Base-by-base conservation (phyloP, 768 basidiomycete species). In the Tylopilus vinaceipallidus region DNA sequence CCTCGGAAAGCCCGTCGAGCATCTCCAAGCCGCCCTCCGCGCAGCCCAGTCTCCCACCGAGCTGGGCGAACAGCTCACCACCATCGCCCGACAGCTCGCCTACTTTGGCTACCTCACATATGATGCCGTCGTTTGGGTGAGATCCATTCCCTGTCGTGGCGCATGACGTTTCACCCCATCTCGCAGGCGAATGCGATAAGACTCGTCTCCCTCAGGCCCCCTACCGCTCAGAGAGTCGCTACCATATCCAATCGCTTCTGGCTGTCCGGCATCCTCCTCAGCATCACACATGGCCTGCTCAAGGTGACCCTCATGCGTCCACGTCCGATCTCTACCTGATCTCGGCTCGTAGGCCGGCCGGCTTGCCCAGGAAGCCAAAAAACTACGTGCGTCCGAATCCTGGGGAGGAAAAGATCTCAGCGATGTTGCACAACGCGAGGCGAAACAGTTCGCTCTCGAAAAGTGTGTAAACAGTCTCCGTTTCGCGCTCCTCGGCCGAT, bases 1-100 rank as follows among this genome's bases (percentile, higher is more conserved):
- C 14, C 75, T 99, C 45, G 92, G 93, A 58, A 95, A 98, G 70
- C 93, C 94, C 8, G 59, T 95, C 54, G 97, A 99, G 64, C 92
- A 97, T 70, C 75, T 95, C 6, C 95, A 98, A 66, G 83, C 91
- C 1, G 94, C 91, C 26, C 72, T 97, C 38, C 85, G 84, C 44
- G 84, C 88, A 17, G 72, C 82, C 3, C 69, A 83, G 23, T 64
- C 78, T 1, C 54, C 80, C 4, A 75, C 76, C 6, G 78, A 83
- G 48, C 57, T 83, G 1, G 70, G 77, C 11, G 91, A 98, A 63
- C 86, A 86, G 54, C 72, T 94, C 47, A 79, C 87, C 1, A 83
- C 88, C 20, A 82, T 97, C 57, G 84, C 79, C 29, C 78, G 91
- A 41, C 95, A 98, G 68, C 64, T 98, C 16, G 80, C 81, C 3